Evolutionary conservation across 1,284 basidiomycete species (phyloP).

Genomic region (Coniferiporia weirii): DNA sequence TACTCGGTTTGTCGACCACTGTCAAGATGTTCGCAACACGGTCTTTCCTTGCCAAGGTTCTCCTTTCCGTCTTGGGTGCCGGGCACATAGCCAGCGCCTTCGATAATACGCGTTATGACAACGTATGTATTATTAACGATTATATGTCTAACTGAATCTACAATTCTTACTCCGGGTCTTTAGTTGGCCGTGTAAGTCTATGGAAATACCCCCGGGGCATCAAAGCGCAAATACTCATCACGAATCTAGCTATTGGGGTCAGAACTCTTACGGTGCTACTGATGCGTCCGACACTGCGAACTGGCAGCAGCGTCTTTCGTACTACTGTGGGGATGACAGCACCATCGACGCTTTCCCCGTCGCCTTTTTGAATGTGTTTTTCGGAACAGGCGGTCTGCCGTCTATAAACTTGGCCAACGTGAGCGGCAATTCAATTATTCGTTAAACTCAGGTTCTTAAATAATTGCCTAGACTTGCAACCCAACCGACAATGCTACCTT

Average conservation of each 20-base stretch:
- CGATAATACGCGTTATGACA: constrained; percentile 54
- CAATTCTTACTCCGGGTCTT: constrained; percentile 12
- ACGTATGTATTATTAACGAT: constrained; percentile 36
- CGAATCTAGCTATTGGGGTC: constrained; percentile 53
- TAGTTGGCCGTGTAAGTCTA: constrained; percentile 48
- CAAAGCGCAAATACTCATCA: constrained; percentile 11
- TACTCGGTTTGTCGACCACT: background rate
- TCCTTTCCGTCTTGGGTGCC: constrained; percentile 19
- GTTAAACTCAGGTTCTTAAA: background rate
- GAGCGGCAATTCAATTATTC: background rate
- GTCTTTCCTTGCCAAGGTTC: background rate
- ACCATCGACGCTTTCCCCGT: constrained; percentile 58
- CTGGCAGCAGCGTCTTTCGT: constrained; percentile 30
- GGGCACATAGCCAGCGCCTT: constrained; percentile 34
- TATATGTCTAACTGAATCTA: background rate
- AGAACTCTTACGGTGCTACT: constrained; percentile 60
- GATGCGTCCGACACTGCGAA: constrained; percentile 39
- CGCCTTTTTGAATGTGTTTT: constrained; percentile 59
- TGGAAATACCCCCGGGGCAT: constrained; percentile 3
- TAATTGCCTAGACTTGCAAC: constrained; percentile 46
- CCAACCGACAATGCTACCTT: constrained; percentile 49
- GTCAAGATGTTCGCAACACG: background rate
- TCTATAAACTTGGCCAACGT: constrained; percentile 61
- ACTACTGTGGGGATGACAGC: constrained; percentile 42
- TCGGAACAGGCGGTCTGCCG: constrained; percentile 51